Evolutionary conservation across 176 grass and related monocot genomes (phyloP), one percentile per base, ranked within the genome.

Genomic region (Lolium multiflorum): DNA sequence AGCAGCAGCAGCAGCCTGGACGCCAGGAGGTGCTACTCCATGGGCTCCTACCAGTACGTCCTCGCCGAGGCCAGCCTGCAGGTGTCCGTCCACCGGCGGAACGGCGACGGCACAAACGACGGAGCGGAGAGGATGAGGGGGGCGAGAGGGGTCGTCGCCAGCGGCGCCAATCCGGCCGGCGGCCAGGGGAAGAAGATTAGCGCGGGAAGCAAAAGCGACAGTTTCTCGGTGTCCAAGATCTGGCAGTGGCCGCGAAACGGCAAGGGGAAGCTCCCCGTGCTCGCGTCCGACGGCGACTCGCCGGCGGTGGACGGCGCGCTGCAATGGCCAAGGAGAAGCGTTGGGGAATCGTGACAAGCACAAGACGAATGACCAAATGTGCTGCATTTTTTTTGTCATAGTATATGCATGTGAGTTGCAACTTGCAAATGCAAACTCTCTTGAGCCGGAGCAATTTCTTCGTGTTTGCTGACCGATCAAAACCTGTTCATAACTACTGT

Each of bases 171-270:
- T 17, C 31, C 64, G 15, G 92, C 80, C 43, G n/a, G 59, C 87
- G 82, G 48, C 10, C 91, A 94, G 15, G 93, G 93, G 58, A 98
- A 94, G 85, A 94, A 84, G 86, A 89, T 95, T 43, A 82, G 93
- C 10, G 88, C 88, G 0, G 90, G 89, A 17, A 92, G 93, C 83
- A 98, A 93, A 31, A 93, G 91, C 31, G 95, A 98, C 82, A 98
- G 95, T 89, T 95, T 98, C 81, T 98, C 95, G 11, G 95, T 98
- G 89, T 98, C 95, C 68, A 98, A 98, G 91, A 98, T 98, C 71
- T 98, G 95, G 95, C 95, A 98, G 73, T 98, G 95, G 95, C 89
- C 89, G 4, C 77, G 91, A 22, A 91, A 93, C 87, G 94, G 92
- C 74, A 98, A 91, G 87, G 95, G 89, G 38, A 95, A 93, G 90